phyloP scores from a whole-genome alignment of 768 basidiomycete species.

The Mycena floridula region DNA sequence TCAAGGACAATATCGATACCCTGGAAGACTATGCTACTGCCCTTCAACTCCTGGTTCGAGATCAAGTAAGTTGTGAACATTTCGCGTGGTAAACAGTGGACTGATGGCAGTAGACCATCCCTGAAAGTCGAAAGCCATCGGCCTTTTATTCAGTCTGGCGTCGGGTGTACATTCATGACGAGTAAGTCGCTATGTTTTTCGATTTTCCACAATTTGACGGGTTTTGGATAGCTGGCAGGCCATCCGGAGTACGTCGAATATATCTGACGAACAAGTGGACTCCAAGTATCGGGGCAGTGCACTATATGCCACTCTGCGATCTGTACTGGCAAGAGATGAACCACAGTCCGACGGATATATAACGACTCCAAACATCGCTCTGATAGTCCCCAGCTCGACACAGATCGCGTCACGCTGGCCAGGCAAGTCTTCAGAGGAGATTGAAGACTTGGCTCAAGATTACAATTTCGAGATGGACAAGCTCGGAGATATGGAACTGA shows the following conservation, averaged over 20 bases:
- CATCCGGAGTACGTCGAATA: slow-evolving; percentile 66
- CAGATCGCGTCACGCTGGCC: slow-evolving; percentile 73
- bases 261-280: slow-evolving; percentile 74
- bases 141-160: slow-evolving; percentile 82
- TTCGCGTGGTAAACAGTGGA: neutral
- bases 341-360: slow-evolving; percentile 40
- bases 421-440: slow-evolving; percentile 60
- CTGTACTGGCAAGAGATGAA: slow-evolving; percentile 35
- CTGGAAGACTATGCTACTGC: slow-evolving; percentile 65
- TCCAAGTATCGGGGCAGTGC: slow-evolving; percentile 70
- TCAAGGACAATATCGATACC: slow-evolving; percentile 69
- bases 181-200: slow-evolving; percentile 47
- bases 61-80: slow-evolving; percentile 32
- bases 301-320: slow-evolving; percentile 58
- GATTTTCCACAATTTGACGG: neutral
- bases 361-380: slow-evolving; percentile 51
- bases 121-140: slow-evolving; percentile 60
- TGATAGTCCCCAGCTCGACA: slow-evolving; percentile 46
- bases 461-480: slow-evolving; percentile 55
- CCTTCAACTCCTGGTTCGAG: slow-evolving; percentile 56
- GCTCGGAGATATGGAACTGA: slow-evolving; percentile 52
- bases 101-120: slow-evolving; percentile 45
- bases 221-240: slow-evolving; percentile 59
- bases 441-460: slow-evolving; percentile 52
- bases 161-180: slow-evolving; percentile 80